phyloP scores from a whole-genome alignment of 2,329 filamentous ascomycete species.

The Onygenales sp. region DNA sequence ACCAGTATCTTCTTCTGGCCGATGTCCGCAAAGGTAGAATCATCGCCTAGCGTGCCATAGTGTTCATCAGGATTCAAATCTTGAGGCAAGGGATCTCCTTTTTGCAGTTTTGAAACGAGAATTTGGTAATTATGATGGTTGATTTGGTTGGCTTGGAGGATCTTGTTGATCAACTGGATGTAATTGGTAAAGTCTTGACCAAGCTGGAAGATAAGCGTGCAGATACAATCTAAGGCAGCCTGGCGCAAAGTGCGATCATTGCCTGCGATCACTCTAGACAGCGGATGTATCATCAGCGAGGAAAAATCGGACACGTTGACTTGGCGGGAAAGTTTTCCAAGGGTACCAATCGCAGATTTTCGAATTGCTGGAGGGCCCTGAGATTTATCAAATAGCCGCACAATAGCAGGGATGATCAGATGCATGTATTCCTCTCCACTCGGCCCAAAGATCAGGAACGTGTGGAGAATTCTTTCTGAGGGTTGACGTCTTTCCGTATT shows the following conservation, averaged over 20 bases:
- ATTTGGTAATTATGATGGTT: slow-evolving; percentile 87
- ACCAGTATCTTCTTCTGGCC: slow-evolving; percentile 90
- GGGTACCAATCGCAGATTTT: slow-evolving; percentile 85
- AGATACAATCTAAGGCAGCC: slow-evolving; percentile 85
- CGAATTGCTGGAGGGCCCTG: slow-evolving; percentile 70
- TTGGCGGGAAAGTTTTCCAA: slow-evolving; percentile 87
- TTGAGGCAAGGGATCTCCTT: slow-evolving; percentile 88
- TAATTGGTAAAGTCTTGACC: slow-evolving; percentile 94
- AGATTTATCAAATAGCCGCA: slow-evolving; percentile 84
- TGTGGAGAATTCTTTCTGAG: slow-evolving; percentile 85
- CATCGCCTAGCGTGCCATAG: slow-evolving; percentile 69
- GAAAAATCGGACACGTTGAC: slow-evolving; percentile 97
- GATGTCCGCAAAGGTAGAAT: slow-evolving; percentile 72
- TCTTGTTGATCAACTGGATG: slow-evolving; percentile 83
- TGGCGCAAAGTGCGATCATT: slow-evolving; percentile 65
- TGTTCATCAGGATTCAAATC: slow-evolving; percentile 81
- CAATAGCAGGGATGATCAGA: slow-evolving; percentile 90
- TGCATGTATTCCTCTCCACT: slow-evolving; percentile 99
- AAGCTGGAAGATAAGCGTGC: slow-evolving; percentile 89
- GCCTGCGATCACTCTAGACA: slow-evolving; percentile 70
- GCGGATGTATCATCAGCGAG: slow-evolving; percentile 88
- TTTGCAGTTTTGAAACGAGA: slow-evolving; percentile 83
- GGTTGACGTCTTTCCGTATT: slow-evolving; percentile 63
- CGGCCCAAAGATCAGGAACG: slow-evolving; percentile 89
- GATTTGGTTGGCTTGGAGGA: slow-evolving; percentile 67